A percentile compares a stretch with the other conserved stretches of the same genome.
These are phyloP conservation scores for Sordaria brevicollis DNA, from an alignment of 495 filamentous ascomycete genomes.

Conservation along the genomic window DNA sequence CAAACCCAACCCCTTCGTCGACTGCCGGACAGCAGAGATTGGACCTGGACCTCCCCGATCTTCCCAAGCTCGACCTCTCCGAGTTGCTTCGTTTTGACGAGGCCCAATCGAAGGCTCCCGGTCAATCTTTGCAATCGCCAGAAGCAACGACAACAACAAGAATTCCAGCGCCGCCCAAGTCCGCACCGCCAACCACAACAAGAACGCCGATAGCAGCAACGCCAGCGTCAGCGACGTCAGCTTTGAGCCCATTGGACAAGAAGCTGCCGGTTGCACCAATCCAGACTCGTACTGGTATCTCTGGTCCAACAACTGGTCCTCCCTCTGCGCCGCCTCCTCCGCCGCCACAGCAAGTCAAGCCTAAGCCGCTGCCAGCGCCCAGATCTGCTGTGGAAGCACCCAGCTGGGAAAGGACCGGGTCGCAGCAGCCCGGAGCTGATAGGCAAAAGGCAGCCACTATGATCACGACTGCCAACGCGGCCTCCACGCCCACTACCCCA, in stretches of 20 bases:
- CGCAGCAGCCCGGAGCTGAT: background rate
- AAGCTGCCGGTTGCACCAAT: background rate
- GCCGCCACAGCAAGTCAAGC: background rate
- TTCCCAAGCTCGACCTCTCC: background rate
- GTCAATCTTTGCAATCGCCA: background rate
- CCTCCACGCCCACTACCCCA: constrained; percentile 17
- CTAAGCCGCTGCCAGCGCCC: background rate
- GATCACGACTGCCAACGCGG: background rate
- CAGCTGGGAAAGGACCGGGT: background rate
- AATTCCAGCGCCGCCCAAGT: background rate
- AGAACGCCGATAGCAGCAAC: background rate
- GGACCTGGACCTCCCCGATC: background rate
- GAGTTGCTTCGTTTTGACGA: background rate
- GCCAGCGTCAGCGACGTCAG: background rate
- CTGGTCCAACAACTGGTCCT: background rate
- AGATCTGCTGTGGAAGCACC: background rate
- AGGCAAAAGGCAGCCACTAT: background rate
- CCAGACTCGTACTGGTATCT: background rate
- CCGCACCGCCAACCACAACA: background rate
- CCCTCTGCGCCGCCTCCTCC: background rate
- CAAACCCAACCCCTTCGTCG: constrained; percentile 21
- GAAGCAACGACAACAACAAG: background rate
- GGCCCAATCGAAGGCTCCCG: background rate
- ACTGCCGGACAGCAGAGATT: background rate
- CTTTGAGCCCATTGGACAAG: background rate